A percentile compares a stretch with the other conserved stretches of the same genome.
Conservation (phyloP, 768 basidiomycete genomes). For the Sistotremastrum suecicum region DNA sequence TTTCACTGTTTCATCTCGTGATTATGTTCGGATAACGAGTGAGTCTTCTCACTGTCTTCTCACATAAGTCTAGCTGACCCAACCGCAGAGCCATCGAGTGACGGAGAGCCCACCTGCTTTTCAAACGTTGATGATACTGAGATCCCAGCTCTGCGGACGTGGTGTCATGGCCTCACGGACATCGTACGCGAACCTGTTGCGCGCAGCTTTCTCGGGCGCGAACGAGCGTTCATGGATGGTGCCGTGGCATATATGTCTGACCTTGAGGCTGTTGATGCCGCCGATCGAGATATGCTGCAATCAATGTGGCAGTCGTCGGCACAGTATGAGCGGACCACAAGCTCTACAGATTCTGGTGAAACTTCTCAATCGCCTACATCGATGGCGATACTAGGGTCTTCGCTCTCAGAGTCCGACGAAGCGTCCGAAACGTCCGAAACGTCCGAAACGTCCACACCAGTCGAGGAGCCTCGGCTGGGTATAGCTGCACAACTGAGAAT, state of each 20-base stretch:
- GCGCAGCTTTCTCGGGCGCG: constrained; percentile 28
- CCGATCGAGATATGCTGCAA: constrained; percentile 35
- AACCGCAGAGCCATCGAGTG: constrained; percentile 38
- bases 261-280: constrained; percentile 35
- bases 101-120: constrained; percentile 44
- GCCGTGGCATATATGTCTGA: constrained; percentile 35
- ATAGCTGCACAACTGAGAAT: too few species aligned
- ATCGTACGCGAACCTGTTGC: constrained; percentile 34
- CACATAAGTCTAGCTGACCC: not conserved
- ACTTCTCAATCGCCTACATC: too few species aligned
- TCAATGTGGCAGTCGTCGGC: constrained; percentile 24
- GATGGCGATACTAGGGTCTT: too few species aligned
- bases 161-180: constrained; percentile 42
- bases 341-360: too few species aligned
- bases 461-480: too few species aligned
- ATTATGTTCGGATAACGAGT: constrained; percentile 44
- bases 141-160: constrained; percentile 40
- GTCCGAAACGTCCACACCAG: too few species aligned
- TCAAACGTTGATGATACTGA: constrained; percentile 37
- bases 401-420: too few species aligned
- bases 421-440: too few species aligned
- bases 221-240: constrained; percentile 32
- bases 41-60: constrained; percentile 7
- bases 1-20: constrained; percentile 50
- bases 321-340: too few species aligned